Percentiles rank a stretch among this genome's conserved stretches.
These are phyloP conservation scores for Acrodontium crateriforme DNA, from an alignment of 2,329 filamentous ascomycete species.

Conservation along the genomic window DNA sequence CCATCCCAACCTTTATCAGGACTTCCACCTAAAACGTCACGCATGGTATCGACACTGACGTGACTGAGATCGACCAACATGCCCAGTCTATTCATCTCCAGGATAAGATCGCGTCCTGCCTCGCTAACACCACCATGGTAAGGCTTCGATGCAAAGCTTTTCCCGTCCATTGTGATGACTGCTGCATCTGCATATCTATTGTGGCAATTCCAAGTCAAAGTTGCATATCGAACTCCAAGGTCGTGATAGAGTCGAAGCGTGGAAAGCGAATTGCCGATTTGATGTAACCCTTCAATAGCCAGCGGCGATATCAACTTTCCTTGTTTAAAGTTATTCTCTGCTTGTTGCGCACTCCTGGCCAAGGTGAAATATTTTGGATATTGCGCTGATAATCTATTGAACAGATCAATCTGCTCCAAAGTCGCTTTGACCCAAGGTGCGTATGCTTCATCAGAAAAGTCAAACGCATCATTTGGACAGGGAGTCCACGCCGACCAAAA, in stretches of 20 bases:
- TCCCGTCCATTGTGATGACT: constrained; percentile 39
- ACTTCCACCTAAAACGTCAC: constrained; percentile 54
- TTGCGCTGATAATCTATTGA: constrained; percentile 45
- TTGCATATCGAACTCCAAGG: constrained; percentile 75
- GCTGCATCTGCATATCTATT: constrained; percentile 83
- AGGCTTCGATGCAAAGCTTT: constrained; percentile 33
- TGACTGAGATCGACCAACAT: constrained; percentile 90
- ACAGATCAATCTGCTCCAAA: constrained; percentile 61
- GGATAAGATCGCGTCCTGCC: constrained; percentile 53
- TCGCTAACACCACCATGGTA: constrained; percentile 60
- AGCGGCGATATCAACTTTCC: constrained; percentile 57
- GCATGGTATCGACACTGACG: constrained; percentile 66
- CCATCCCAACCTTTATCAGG: constrained; percentile 47
- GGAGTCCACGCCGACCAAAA: constrained; percentile 83
- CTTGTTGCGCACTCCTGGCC: constrained; percentile 44
- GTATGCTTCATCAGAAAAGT: constrained; percentile 64
- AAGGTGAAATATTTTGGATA: constrained; percentile 61
- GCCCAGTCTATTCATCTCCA: constrained; percentile 87
- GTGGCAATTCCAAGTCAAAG: constrained; percentile 86
- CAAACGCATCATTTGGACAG: constrained; percentile 57
- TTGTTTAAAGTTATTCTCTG: constrained; percentile 37
- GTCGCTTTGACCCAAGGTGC: constrained; percentile 52
- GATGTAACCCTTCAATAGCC: constrained; percentile 78
- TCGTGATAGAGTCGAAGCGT: constrained; percentile 63
- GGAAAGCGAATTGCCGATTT: constrained; percentile 73